Base-by-base conservation (phyloP, 768 basidiomycete genomes). In the Phylloporus scabripes region DNA sequence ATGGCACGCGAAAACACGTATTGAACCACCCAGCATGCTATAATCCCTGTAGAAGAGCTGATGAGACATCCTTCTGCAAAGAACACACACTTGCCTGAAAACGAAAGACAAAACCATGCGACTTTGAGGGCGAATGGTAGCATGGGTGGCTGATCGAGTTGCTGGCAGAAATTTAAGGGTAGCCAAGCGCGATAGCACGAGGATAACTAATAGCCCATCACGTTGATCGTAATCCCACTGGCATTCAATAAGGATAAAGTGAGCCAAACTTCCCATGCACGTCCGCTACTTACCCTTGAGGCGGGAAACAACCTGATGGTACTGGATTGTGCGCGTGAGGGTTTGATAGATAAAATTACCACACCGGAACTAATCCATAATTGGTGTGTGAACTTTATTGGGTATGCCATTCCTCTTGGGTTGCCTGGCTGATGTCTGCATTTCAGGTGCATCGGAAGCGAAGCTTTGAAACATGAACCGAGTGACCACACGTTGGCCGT, bases 51-150 rank as follows among this genome's bases (percentile, higher is more conserved):
- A 15, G 21, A n/a, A 8, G 4, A 14, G 20, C 29, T 54, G 37
- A 32, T 20, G n/a, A 43, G 32, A 45, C 29, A 10, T 21, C 26
- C 15, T 15, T 18, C 5, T 15, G 20, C 10, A 15, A 24, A 34
- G n/a, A n/a, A 23, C 21, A 6, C 28, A 33, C 26, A 41, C 58
- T 50, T 60, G 81, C 82, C 81, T 55, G 73, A 67, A 18, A 80
- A 54, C 12, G 81, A 82, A 17, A 85, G 69, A 54, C 70, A 67
- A 54, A 80, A 80, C 81, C 81, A 85, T 41, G 68, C 67, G 38
- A 77, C 66, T 67, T 77, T 83, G 47, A 84, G 70, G 42, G 74
- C 71, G 47, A 75, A 76, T 17, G 78, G 71, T 31, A 83, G 72
- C 82, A 83, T 83, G 32, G 33, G 37, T 17, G 40, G 38, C 11